phyloP scores from a whole-genome alignment of 306 rosid genomes.

The Herpetospermum pedunculosum region DNA sequence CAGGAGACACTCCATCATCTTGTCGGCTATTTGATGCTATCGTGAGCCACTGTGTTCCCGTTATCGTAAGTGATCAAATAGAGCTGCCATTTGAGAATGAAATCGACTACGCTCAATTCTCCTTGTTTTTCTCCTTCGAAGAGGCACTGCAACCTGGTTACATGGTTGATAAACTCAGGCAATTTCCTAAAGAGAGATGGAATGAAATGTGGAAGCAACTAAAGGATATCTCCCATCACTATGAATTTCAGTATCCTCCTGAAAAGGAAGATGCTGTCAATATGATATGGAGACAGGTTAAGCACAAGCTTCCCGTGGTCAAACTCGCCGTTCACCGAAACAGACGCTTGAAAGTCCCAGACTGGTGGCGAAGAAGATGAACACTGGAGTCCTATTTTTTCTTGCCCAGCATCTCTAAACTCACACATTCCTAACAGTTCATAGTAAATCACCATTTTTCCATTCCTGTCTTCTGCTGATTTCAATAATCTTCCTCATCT shows the following conservation, averaged over 20 bases:
- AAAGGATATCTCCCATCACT: slow-evolving; percentile 58
- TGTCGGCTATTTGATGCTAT: slow-evolving; percentile 97
- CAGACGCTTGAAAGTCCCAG: slow-evolving; percentile 73
- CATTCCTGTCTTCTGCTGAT: not conserved
- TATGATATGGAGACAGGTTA: slow-evolving; percentile 95
- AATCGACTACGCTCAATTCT: slow-evolving; percentile 69
- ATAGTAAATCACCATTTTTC: not conserved
- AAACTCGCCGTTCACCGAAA: slow-evolving; percentile 61
- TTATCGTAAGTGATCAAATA: slow-evolving; percentile 87
- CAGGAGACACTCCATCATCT: slow-evolving; percentile 97
- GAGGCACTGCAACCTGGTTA: slow-evolving; percentile 78
- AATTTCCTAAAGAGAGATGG: slow-evolving; percentile 72
- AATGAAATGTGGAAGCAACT: slow-evolving; percentile 77
- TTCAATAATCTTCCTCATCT: not conserved
- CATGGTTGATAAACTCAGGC: slow-evolving; percentile 62
- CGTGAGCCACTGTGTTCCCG: slow-evolving; percentile 92
- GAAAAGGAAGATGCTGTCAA: slow-evolving; percentile 71
- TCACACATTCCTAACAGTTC: not conserved
- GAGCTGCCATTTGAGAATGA: slow-evolving; percentile 97
- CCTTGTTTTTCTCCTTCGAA: slow-evolving; percentile 75
- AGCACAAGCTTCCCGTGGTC: slow-evolving; percentile 71
- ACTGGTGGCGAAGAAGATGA: slow-evolving; percentile 78
- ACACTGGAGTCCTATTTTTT: not conserved
- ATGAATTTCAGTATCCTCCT: slow-evolving; percentile 84
- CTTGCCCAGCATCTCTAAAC: not conserved